Conservation (phyloP, 768 basidiomycete species). For the Crucibulum laeve region DNA sequence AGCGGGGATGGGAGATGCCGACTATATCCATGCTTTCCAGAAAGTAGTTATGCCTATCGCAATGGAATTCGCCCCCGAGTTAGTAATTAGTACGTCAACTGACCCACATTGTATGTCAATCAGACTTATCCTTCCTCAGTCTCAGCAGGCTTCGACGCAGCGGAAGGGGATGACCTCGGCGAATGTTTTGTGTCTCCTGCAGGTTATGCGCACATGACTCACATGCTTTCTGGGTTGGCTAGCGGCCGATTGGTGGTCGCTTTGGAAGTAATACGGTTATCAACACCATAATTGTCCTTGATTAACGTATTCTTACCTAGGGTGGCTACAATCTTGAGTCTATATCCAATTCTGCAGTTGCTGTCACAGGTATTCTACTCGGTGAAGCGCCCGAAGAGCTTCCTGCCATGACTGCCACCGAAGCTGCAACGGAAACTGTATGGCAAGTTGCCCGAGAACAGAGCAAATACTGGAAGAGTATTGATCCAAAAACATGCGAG, state of each 20-base stretch:
- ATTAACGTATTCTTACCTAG: constrained; percentile 30
- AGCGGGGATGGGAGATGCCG: constrained; percentile 86
- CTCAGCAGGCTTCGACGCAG: constrained; percentile 97
- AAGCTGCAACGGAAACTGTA: constrained; percentile 83
- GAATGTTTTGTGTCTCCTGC: constrained; percentile 87
- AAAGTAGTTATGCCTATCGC: constrained; percentile 96
- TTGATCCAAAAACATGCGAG: constrained; percentile 79
- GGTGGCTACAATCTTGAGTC: constrained; percentile 94
- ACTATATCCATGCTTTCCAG: constrained; percentile 96
- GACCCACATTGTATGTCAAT: background rate
- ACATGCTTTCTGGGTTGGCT: constrained; percentile 89
- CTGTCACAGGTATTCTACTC: constrained; percentile 83
- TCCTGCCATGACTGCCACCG: constrained; percentile 67
- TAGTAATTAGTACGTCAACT: constrained; percentile 80
- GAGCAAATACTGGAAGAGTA: constrained; percentile 86
- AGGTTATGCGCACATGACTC: constrained; percentile 98
- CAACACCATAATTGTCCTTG: background rate
- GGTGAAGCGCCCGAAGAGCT: constrained; percentile 83
- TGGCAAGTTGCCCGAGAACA: constrained; percentile 86
- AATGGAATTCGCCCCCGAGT: constrained; percentile 91
- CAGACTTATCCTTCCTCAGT: constrained; percentile 42
- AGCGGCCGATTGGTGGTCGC: constrained; percentile 88
- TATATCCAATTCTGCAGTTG: constrained; percentile 81
- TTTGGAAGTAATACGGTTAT: constrained; percentile 68
- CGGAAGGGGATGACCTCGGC: constrained; percentile 87